Conservation (phyloP, 2,329 filamentous ascomycete genomes). For the Cladosporium sphaerospermum region DNA sequence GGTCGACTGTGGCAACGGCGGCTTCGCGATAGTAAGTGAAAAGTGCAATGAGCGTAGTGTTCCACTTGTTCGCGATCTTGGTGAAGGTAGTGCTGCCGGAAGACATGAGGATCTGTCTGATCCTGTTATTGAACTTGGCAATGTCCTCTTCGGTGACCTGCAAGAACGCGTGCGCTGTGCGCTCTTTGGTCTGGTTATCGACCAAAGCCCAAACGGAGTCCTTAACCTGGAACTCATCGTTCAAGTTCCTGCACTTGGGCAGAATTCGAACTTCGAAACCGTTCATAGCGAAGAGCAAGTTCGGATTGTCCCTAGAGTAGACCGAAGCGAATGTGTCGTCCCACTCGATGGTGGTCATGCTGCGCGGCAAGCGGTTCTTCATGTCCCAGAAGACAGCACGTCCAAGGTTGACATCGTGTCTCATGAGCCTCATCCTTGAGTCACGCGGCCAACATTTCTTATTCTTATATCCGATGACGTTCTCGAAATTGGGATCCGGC, state of each 20-base stretch:
- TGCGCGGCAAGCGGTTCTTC: constrained; percentile 91
- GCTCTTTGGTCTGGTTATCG: constrained; percentile 92
- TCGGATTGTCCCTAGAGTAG: constrained; percentile 96
- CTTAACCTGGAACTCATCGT: constrained; percentile 94
- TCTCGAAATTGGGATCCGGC: constrained; percentile 97
- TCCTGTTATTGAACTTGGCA: constrained; percentile 98
- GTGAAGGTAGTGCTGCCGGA: constrained; percentile 99
- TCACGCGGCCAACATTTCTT: constrained; percentile 99
- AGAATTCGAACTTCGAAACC: constrained; percentile 96
- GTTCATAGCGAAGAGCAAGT: constrained; percentile 93
- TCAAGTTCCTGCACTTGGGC: constrained; percentile 89
- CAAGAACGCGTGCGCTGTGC: constrained; percentile 93
- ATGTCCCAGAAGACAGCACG: constrained; percentile 98
- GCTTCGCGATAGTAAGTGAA: constrained; percentile 99
- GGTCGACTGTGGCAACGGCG: constrained; percentile 86
- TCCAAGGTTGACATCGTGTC: constrained; percentile 95
- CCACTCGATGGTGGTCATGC: constrained; percentile 97
- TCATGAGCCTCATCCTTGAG: constrained; percentile 95
- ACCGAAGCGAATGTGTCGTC: constrained; percentile 98
- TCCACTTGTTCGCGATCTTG: constrained; percentile 99
- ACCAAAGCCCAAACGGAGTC: constrained; percentile 98
- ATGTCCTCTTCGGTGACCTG: constrained; percentile 98
- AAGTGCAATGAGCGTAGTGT: constrained; percentile 90
- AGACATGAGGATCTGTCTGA: constrained; percentile 97
- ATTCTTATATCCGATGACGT: constrained; percentile 97